Evolutionary conservation across 2,329 filamentous ascomycete species (phyloP), one percentile per base, ranked within the genome.

Genomic region (Talaromyces pinophilus): DNA sequence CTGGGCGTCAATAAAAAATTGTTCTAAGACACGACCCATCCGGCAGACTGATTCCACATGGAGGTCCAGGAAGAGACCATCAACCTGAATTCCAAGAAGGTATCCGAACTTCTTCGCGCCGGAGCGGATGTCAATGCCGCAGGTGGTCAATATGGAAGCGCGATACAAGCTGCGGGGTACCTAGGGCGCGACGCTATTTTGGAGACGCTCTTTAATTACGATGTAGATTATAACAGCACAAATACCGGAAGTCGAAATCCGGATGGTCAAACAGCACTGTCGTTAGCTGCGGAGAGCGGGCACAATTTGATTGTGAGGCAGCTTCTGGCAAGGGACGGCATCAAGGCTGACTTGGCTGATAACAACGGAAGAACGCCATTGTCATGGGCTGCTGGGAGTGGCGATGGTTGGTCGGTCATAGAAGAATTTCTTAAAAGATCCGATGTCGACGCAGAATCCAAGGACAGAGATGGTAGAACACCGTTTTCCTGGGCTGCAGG

Each of bases 401-500:
- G 55, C 19, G 3, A 65, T 4, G 30, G 28, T 25, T 1, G n/a
- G 8, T 33, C 7, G 11, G 6, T 30, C 17, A 35, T 60, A 48
- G 55, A 38, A 33, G 3, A 25, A 13, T 52, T 65, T 15, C 44
- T 65, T 33, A 30, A n/a, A 10, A 60, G 28, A 15, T 35, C 40
- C 19, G 30, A 25, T 40, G 55, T 60, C 15, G 15, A 65, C 30
- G 3, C 28, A 22, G 11, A 60, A 30, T 50, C 55, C 5, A 13
- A 30, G 22, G 63, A 65, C 38, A 7, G 1, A 5, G 6, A 48
- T 35, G 63, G 55, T 13, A 38, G 54, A 33, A 65, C 63, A 22
- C 57, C 63, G n/a, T 30, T 65, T 5, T 61, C 59, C 1, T 63
- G 35, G 52, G 62, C 62, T 33, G 52, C 62, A 50, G 38, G 40